phyloP scores from a whole-genome alignment of 225 moss, liverwort and hornwort species.

The Anthoceros angustus region DNA sequence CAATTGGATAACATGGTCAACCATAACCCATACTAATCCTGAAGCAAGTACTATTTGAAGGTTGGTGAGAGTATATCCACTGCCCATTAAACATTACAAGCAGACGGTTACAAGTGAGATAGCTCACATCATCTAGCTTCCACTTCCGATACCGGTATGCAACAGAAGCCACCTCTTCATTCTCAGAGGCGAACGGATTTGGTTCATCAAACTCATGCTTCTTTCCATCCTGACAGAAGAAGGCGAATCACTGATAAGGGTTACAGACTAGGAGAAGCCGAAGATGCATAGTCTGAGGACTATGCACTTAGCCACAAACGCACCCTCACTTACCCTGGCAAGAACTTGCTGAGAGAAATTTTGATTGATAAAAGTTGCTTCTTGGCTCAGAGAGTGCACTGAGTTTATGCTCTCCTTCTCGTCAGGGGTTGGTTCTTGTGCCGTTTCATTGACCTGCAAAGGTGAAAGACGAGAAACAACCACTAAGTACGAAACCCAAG shows the following conservation, averaged over 20 bases:
- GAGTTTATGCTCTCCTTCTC: slow-evolving; percentile 99
- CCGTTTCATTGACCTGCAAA: slow-evolving; percentile 80
- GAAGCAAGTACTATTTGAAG: too few species aligned
- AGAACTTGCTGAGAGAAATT: slow-evolving; percentile 96
- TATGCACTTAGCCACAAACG: neutral
- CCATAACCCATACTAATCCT: neutral
- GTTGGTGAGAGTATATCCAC: too few species aligned
- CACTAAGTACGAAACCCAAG: neutral
- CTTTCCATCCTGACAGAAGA: slow-evolving; percentile 50
- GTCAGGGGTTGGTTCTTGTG: slow-evolving; percentile 91
- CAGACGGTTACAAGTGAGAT: neutral
- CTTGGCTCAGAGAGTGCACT: slow-evolving; percentile 84
- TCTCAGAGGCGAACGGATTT: slow-evolving; percentile 91
- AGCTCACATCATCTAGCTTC: slow-evolving; percentile 82
- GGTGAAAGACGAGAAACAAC: neutral
- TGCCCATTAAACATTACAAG: too few species aligned
- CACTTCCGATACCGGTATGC: slow-evolving; percentile 96
- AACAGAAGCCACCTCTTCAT: slow-evolving; percentile 94
- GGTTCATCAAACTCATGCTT: slow-evolving; percentile 87
- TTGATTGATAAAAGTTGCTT: slow-evolving; percentile 96
- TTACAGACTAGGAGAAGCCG: neutral
- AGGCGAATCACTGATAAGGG: neutral
- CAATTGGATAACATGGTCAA: neutral
- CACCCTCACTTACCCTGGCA: slow-evolving; percentile 41
- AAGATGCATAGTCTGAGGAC: neutral